Percentiles rank a stretch among this genome's conserved stretches.
These are phyloP conservation scores for Grigorovia yakushimaensis DNA, from an alignment of 805 yeast species.

Conservation along the genomic window DNA sequence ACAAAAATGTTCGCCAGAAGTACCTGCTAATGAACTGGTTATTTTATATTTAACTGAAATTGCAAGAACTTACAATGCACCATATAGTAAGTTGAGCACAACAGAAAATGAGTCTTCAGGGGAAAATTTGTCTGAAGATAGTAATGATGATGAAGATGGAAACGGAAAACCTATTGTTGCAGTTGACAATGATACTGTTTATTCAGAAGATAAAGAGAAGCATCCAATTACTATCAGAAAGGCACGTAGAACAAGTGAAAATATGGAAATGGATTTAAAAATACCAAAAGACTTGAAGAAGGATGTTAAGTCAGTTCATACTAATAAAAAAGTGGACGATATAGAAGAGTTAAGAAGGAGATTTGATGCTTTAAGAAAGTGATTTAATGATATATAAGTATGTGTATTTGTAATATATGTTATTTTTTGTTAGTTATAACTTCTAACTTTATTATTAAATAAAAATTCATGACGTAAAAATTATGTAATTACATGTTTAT, in stretches of 20 bases:
- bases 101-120: slow-evolving; percentile 15
- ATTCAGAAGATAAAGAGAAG: slow-evolving; percentile 20
- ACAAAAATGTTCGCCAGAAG: slow-evolving; percentile 50
- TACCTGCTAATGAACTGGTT: slow-evolving; percentile 61
- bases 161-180: slow-evolving; percentile 31
- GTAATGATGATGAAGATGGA: slow-evolving; percentile 19
- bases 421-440: too few relatives aligned
- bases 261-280: slow-evolving; percentile 32
- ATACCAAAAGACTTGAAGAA: slow-evolving; percentile 34
- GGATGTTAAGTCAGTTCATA: slow-evolving; percentile 25
- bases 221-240: slow-evolving; percentile 37
- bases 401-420: not conserved
- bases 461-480: not conserved
- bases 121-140: slow-evolving; percentile 24
- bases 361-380: slow-evolving; percentile 65
- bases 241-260: slow-evolving; percentile 36
- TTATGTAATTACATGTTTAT: not conserved
- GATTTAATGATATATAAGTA: not conserved
- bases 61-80: slow-evolving; percentile 68
- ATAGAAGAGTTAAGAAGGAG: slow-evolving; percentile 41
- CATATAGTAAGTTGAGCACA: slow-evolving; percentile 46
- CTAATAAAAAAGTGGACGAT: slow-evolving; percentile 10
- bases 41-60: slow-evolving; percentile 66
- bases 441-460: too few relatives aligned
- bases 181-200: slow-evolving; percentile 29